Evolutionary conservation across 1,139 yeast species (phyloP), one percentile per base, ranked within the genome.

Genomic region (Suhomyces guaymorum): DNA sequence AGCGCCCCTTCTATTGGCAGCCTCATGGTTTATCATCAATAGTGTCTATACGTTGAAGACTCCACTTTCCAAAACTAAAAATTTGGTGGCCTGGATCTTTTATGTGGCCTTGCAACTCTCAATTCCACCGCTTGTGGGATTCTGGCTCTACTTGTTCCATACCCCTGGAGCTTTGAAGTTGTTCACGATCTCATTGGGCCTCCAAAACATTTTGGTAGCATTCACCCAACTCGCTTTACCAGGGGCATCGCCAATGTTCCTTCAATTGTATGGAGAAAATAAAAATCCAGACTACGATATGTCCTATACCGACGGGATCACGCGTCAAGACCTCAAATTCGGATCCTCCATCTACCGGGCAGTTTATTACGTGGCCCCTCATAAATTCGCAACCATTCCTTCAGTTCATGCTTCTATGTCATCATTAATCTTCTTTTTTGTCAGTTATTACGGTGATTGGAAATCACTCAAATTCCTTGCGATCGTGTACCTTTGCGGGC

Each of bases 281-380:
- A 38, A 35, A 17, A 28, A 32, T 7, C 51, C 53, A 8, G 37
- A 37, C 17, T 49, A 41, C 32, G 47, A 44, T 24, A 48, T 49
- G 53, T 30, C 39, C 9, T 49, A 39, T 26, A 41, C 50, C 24
- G 53, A 48, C 34, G 53, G 52, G 5, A 45, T 49, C 27, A 46
- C 47, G 9, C 30, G 46, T 10, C 41, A 39, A 23, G 52, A 48
- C 28, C 32, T 48, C 35, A 42, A 46, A 28, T 38, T 45, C 5
- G 48, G 47, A 1, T 17, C 28, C 3, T 37, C 34, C 20, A 42
- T 46, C 12, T 38, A 48, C 26, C 33, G 38, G 22, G 40, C 44
- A 2, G 43, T 46, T 10, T 47, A 48, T 34, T 47, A 40, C 24
- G 50, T 45, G 11, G 41, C 50, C 3, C 52, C 52, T 8, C 46